phyloP scores from a whole-genome alignment of 164 flowering plant species.

The Nymphaea colorata region DNA sequence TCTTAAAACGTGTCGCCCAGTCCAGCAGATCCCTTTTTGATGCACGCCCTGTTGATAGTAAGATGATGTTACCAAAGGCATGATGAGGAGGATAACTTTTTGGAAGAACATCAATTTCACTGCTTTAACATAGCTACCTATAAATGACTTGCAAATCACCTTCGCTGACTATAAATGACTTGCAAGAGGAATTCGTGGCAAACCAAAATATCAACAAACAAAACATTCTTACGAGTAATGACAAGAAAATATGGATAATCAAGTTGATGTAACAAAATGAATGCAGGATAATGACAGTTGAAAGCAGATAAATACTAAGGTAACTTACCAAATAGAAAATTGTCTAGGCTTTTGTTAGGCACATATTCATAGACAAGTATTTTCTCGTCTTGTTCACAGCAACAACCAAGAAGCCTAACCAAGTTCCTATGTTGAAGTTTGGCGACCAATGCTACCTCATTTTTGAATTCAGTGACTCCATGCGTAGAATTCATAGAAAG shows the following conservation, averaged over 20 bases:
- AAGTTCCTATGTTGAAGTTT: conserved; percentile 38
- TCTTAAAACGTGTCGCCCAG: conserved; percentile 19
- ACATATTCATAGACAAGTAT: conserved; percentile 31
- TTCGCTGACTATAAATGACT: no score
- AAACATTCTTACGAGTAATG: background rate
- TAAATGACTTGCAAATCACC: no score
- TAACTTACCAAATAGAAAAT: conserved; percentile 16
- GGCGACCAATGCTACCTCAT: conserved; percentile 22
- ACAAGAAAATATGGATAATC: background rate
- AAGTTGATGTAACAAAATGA: background rate
- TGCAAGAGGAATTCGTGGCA: background rate
- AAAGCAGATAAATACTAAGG: background rate
- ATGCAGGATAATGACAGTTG: background rate
- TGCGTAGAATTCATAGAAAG: conserved; percentile 21
- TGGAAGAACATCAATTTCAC: background rate
- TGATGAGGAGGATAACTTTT: background rate
- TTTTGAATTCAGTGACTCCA: conserved; percentile 27
- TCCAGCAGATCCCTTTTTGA: conserved; percentile 6
- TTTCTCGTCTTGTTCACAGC: conserved; percentile 25
- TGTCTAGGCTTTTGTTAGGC: conserved; percentile 25
- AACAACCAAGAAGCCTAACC: conserved; percentile 27
- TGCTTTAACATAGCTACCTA: background rate
- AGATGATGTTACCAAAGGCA: no score
- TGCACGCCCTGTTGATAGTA: background rate
- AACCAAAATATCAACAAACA: background rate